These are phyloP conservation scores for Exserohilum rostratum DNA, from an alignment of 2,329 filamentous ascomycete species.

Conservation along the genomic window DNA sequence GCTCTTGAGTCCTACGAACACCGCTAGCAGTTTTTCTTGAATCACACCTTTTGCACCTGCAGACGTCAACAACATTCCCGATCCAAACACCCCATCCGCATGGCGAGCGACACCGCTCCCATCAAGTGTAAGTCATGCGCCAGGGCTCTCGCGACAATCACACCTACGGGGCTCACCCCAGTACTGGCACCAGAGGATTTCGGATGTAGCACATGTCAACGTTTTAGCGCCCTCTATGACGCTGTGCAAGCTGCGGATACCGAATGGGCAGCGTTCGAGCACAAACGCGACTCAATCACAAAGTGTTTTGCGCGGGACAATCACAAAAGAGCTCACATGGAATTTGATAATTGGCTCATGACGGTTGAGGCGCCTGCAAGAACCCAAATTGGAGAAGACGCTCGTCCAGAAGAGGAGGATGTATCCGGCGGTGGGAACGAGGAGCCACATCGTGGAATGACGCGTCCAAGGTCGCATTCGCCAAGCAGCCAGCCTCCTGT, in stretches of 20 bases:
- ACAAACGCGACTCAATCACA: conserved; percentile 20
- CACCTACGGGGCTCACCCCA: conserved; percentile 16
- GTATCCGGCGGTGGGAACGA: not conserved
- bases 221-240: conserved; percentile 21
- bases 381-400: not conserved
- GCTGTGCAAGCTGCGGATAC: conserved; percentile 19
- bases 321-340: conserved; percentile 21
- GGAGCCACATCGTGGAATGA: conserved; percentile 4
- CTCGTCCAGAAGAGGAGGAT: not conserved
- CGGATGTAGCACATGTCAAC: conserved; percentile 26
- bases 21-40: not conserved
- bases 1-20: not conserved
- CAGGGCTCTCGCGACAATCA: conserved; percentile 15
- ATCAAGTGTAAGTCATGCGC: conserved; percentile 15
- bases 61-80: not conserved
- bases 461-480: conserved; percentile 14
- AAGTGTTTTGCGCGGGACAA: conserved; percentile 22
- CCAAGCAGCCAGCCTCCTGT: conserved; percentile 2
- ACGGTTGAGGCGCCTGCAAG: conserved; percentile 19
- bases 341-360: conserved; percentile 36
- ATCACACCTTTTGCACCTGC: not conserved
- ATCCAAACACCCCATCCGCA: not conserved
- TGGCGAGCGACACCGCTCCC: conserved; percentile 1
- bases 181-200: not conserved
- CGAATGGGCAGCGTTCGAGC: conserved; percentile 15